Evolutionary conservation across 1,284 basidiomycete species (phyloP), one percentile per base, ranked within the genome.

Genomic region (Phenoliferia sp.): DNA sequence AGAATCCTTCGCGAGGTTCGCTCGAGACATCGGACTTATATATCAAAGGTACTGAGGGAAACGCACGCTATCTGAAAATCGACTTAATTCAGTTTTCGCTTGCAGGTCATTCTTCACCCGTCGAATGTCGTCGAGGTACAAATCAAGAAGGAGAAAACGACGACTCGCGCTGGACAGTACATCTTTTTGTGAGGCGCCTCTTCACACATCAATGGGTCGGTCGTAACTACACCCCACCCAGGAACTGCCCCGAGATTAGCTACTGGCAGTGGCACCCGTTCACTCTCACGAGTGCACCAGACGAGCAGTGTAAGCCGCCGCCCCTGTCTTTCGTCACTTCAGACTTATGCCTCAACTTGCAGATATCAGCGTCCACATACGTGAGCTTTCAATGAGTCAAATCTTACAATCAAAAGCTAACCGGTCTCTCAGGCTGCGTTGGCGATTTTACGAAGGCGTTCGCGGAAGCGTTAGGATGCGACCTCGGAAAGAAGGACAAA

Each of bases 221-320:
- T 44, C n/a, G n/a, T n/a, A 28, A 59, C 31, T 26, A 33, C 17
- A 19, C 1, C 17, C 1, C 0, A 4, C 16, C 31, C 59, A 65
- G 63, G 5, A 78, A 78, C 64, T 79, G 90, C 80, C 92, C 92
- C 9, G 90, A 90, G 78, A 82, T 94, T 48, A 91, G 89, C 15
- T 93, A 91, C 82, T 94, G 89, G 84, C 91, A 94, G 77, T 95
- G 92, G 89, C 91, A 94, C 78, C 92, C 92, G 29, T 94, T 94
- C 83, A 94, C 91, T 22, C 85, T 94, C 71, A 94, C 75, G 22
- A 75, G 71, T 7, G 90, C 91, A 0, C 91, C 91, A 1, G 90
- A 93, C 78, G 91, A 93, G 77, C 90, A 93, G 75, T 94, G n/a
- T n/a, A n/a, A n/a, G n/a, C n/a, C n/a, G n/a, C n/a, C n/a, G n/a